These are phyloP conservation scores for Diplodia mutila DNA, from an alignment of 2,329 filamentous ascomycete genomes.

Conservation along the genomic window DNA sequence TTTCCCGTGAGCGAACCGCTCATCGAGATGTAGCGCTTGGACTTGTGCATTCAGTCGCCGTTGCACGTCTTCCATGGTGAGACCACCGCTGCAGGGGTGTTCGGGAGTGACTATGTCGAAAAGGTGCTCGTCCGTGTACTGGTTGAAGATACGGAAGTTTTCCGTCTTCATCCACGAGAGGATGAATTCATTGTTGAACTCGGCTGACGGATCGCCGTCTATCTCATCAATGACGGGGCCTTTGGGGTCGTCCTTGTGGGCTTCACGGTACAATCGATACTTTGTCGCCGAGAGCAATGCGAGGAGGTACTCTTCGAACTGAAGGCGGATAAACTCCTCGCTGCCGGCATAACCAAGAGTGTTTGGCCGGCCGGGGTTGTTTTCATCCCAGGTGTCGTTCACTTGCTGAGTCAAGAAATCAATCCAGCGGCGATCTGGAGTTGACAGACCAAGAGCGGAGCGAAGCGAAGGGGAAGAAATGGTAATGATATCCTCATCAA, in stretches of 20 bases:
- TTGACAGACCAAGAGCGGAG: constrained; percentile 74
- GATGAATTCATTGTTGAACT: constrained; percentile 85
- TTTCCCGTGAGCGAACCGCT: constrained; percentile 78
- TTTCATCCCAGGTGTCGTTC: constrained; percentile 93
- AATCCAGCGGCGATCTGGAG: constrained; percentile 92
- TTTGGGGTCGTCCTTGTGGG: constrained; percentile 58
- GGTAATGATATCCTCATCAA: constrained; percentile 85
- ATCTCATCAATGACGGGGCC: constrained; percentile 57
- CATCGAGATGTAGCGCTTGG: constrained; percentile 90
- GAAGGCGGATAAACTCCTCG: constrained; percentile 94
- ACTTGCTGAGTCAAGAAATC: constrained; percentile 93
- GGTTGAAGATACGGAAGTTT: constrained; percentile 88
- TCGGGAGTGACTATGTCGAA: constrained; percentile 94
- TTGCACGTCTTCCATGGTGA: constrained; percentile 94
- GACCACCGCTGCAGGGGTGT: constrained; percentile 89
- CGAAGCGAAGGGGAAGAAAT: constrained; percentile 81
- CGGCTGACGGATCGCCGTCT: constrained; percentile 80
- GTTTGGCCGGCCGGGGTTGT: constrained; percentile 85
- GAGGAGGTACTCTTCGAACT: constrained; percentile 95
- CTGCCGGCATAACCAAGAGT: constrained; percentile 94
- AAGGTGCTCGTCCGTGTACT: constrained; percentile 73
- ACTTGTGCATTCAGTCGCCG: constrained; percentile 77
- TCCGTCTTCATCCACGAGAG: constrained; percentile 86
- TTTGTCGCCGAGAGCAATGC: constrained; percentile 87
- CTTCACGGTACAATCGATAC: constrained; percentile 65